Evolutionary conservation across 306 rosid genomes (phyloP).

Genomic region (Sophora flavescens): DNA sequence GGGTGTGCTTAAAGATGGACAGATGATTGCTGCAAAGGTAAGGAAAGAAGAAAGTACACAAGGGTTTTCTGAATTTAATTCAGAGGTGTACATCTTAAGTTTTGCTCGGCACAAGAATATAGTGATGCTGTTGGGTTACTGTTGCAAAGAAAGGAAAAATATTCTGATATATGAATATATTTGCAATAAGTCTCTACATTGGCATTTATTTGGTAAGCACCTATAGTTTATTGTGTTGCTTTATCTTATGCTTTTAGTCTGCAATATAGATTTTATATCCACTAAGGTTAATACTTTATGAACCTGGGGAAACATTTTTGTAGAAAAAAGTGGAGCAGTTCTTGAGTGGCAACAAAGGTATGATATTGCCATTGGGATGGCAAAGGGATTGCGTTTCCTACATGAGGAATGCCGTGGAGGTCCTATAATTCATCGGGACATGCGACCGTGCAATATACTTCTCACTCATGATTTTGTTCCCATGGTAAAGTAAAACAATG

Average conservation of each 20-base stretch:
- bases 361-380: constrained; percentile 87
- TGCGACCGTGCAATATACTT: constrained; percentile 87
- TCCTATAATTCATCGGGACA: constrained; percentile 86
- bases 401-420: constrained; percentile 95
- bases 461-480: constrained; percentile 91
- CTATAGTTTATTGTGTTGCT: constrained; percentile 12
- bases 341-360: constrained; percentile 84
- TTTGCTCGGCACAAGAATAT: constrained; percentile 94
- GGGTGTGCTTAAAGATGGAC: constrained; percentile 79
- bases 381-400: constrained; percentile 88
- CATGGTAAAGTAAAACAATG: constrained; percentile 58
- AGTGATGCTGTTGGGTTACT: constrained; percentile 87
- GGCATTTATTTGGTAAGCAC: constrained; percentile 83
- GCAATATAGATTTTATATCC: not conserved
- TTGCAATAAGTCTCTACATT: constrained; percentile 82
- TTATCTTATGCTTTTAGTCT: constrained; percentile 8
- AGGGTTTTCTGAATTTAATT: constrained; percentile 82
- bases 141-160: constrained; percentile 77
- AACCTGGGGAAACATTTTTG: not conserved
- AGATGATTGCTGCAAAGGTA: constrained; percentile 83
- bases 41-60: constrained; percentile 80
- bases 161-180: constrained; percentile 86
- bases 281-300: constrained; percentile 11
- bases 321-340: constrained; percentile 60
- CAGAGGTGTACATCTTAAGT: constrained; percentile 80